phyloP scores from a whole-genome alignment of 2,329 filamentous ascomycete species.

The Onygena corvina region DNA sequence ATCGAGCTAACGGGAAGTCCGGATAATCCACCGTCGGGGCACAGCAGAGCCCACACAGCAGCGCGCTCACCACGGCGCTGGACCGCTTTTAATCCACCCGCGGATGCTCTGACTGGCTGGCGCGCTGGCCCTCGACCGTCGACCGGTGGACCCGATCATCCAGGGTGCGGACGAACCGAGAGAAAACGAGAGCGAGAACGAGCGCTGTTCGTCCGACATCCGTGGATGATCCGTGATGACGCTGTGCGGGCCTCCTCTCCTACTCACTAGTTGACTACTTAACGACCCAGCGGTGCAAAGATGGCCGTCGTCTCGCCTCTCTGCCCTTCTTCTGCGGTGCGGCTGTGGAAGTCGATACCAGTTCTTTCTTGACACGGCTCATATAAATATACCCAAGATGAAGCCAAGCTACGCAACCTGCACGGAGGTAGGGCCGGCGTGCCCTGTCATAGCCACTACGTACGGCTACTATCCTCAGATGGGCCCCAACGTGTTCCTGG shows the following conservation, averaged over 20 bases:
- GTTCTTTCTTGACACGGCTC: neutral
- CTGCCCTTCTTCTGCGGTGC: neutral
- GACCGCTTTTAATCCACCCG: neutral
- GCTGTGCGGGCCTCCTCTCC: too few species aligned
- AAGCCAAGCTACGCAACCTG: constrained; percentile 9
- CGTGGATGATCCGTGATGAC: too few species aligned
- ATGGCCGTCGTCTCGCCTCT: too few species aligned
- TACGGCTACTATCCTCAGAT: constrained; percentile 45
- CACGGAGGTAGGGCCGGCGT: constrained; percentile 18
- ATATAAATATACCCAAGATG: constrained; percentile 3
- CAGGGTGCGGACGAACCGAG: constrained; percentile 2
- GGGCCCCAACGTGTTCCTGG: constrained; percentile 42
- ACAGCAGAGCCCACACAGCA: neutral
- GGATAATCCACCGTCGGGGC: constrained; percentile 1
- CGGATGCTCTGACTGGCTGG: neutral
- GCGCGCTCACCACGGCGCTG: neutral
- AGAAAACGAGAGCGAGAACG: constrained; percentile 18
- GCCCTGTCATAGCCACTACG: constrained; percentile 37
- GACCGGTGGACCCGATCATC: constrained; percentile 1
- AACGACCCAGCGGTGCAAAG: too few species aligned
- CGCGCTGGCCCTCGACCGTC: neutral
- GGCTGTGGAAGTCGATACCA: neutral
- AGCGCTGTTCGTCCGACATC: too few species aligned
- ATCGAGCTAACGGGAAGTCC: neutral
- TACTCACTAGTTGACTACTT: too few species aligned